Percentiles rank a stretch among this genome's conserved stretches.
Evolutionary conservation across 2,329 filamentous ascomycete species (phyloP).

Genomic region (Talaromyces pinophilus): DNA sequence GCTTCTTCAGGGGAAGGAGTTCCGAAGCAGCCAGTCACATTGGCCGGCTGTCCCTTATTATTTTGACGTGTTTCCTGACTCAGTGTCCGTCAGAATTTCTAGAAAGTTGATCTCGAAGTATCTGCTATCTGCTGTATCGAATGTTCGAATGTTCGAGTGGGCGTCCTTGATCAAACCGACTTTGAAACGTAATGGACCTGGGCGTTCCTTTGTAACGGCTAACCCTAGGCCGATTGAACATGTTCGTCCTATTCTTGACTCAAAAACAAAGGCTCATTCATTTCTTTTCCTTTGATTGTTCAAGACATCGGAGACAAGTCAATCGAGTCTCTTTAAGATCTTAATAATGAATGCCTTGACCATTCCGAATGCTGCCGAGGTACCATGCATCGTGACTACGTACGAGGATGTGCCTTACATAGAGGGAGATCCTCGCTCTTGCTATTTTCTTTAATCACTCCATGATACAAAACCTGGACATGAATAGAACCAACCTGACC

Average conservation of each 20-base stretch:
- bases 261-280: neutral
- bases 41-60: neutral
- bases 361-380: neutral
- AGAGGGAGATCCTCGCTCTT: too few species aligned
- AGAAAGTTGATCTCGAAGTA: neutral
- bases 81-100: neutral
- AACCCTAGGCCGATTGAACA: neutral
- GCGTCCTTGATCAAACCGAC: neutral
- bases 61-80: neutral
- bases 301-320: neutral
- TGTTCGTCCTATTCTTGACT: neutral
- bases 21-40: constrained; percentile 6
- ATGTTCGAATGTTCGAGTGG: neutral
- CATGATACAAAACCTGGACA: neutral
- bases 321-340: neutral
- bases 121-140: neutral
- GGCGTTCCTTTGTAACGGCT: neutral
- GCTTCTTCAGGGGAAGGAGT: constrained; percentile 18
- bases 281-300: neutral
- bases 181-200: neutral
- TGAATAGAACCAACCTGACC: neutral
- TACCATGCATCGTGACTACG: neutral
- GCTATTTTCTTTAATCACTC: neutral
- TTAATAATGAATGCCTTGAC: neutral
- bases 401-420: neutral